A percentile compares a stretch with the other conserved stretches of the same genome.
These are phyloP conservation scores for Clarireedia sp. DNA, from an alignment of 2,329 filamentous ascomycete species.

Conservation along the genomic window DNA sequence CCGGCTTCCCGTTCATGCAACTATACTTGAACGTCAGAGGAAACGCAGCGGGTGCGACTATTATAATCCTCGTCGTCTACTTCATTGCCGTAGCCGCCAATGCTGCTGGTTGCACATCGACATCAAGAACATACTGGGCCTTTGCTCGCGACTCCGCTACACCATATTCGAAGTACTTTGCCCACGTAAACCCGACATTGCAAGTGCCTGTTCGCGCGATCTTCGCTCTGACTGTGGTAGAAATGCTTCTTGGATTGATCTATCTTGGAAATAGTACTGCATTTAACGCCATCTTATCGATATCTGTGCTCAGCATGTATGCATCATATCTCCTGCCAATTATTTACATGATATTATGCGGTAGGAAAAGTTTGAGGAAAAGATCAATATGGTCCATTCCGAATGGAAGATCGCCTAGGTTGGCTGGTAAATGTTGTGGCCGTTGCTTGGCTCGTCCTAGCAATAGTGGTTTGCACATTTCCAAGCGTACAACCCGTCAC, in stretches of 20 bases:
- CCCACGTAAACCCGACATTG: constrained; percentile 25
- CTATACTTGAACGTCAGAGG: constrained; percentile 36
- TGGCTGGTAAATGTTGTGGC: constrained; percentile 34
- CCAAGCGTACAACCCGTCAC: constrained; percentile 35
- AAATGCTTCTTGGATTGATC: constrained; percentile 38
- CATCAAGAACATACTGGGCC: constrained; percentile 35
- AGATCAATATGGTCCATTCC: constrained; percentile 22
- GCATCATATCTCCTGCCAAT: constrained; percentile 37
- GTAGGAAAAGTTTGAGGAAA: constrained; percentile 26
- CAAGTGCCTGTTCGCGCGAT: constrained; percentile 35
- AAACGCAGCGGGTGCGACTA: neutral
- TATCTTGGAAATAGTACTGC: constrained; percentile 40
- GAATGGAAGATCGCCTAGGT: constrained; percentile 31
- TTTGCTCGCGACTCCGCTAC: constrained; percentile 40
- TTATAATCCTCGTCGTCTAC: neutral
- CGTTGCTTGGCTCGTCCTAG: constrained; percentile 36
- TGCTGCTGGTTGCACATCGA: constrained; percentile 37
- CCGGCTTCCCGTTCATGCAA: constrained; percentile 40
- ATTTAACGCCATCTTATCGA: constrained; percentile 39
- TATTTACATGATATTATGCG: constrained; percentile 31
- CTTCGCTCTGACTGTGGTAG: constrained; percentile 35
- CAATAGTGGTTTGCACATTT: constrained; percentile 39
- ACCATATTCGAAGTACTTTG: constrained; percentile 31
- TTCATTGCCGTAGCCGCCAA: constrained; percentile 41
- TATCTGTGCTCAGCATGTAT: constrained; percentile 38